Evolutionary conservation across 2,329 filamentous ascomycete genomes (phyloP), one percentile per base, ranked within the genome.

Genomic region (Leptographium wingfieldii): DNA sequence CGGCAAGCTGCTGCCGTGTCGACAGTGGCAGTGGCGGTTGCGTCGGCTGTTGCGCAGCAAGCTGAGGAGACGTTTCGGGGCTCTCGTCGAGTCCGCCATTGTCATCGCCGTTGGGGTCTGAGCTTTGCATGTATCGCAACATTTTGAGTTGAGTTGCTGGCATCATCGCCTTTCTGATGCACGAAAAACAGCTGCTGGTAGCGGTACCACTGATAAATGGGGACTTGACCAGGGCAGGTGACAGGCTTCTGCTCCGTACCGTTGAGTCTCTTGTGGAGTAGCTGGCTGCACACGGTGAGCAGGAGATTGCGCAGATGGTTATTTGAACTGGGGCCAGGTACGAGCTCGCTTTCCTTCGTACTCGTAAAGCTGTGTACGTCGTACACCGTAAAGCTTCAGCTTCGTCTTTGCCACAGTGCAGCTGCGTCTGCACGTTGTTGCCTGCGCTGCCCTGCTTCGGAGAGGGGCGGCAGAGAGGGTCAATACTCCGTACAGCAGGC

Each of bases 1-100:
- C 69, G 46, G 70, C 67, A 14, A 66, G 60, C 27, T 62, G 62
- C 55, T 69, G 66, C 38, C 67, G 66, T 40, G 66, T 60, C 56
- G 68, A 67, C 56, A 69, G 63, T 54, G 69, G 69, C 59, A 68
- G 57, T 12, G 61, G 57, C 22, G 64, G 43, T 35, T 58, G 63
- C 19, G 46, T 51, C 12, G 57, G 38, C 12, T 46, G 57, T 35
- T 35, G 40, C 33, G 53, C 29, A 27, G 40, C 53, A 31, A 46
- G 52, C 48, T 60, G 61, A 1, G 59, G 40, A 14, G 52, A 46
- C 16, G 27, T 49, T 16, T 63, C 59, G 19, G 56, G 63, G 35
- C 59, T 67, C 43, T 22, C 60, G 55, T 55, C 56, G 14, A 49
- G 57, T 6, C 55, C 59, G 61, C 19, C 16, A 53, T 56, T 59